Evolutionary conservation across 192 early-diverging fungal genomes (phyloP), one percentile per base, ranked within the genome.

Genomic region (Kickxella alabastrina): DNA sequence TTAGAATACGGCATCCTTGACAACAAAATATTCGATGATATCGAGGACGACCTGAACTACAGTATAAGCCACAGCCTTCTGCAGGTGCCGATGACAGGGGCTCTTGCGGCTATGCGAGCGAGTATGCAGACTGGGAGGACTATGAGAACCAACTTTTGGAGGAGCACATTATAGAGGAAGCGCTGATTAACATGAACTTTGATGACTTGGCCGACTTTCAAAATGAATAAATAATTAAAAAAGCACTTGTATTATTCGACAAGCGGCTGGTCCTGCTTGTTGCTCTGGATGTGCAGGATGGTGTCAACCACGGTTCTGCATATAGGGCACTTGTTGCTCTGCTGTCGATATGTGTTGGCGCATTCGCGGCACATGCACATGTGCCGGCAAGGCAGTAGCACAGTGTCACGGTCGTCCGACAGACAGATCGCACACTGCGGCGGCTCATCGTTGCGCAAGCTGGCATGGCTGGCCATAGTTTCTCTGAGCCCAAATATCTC

Each of bases 381-480:
- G 44, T 91, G 89, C n/a, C 89, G 71, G 44, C 89, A 91, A 8
- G 89, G 89, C 32, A 91, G 54, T 12, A 91, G 78, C 5, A 87
- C 72, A 1, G 86, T 87, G 57, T 87, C 82, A 46, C 81, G 83
- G 21, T 81, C 75, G 29, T 86, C 85, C 8, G 83, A 80, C 49
- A 91, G 65, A 58, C 89, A 91, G n/a, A 88, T 84, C 19, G 85
- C 82, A 57, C 89, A 91, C 32, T 89, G 85, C 7, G 69, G 78
- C 32, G 72, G 58, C 21, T 83, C 77, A 6, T 68, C 54, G 44
- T 38, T 60, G 24, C 39, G 57, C 3, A 15, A 17, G 10, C 27
- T 25, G 3, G 19, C 5, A 13, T 36, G 60, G 12, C 22, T 43
- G 14, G 63, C 55, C 31, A 63, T 26, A 9, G 65, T 38, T 36